Base-by-base conservation (phyloP, 2,329 filamentous ascomycete species). In the Nothopassalora personata region DNA sequence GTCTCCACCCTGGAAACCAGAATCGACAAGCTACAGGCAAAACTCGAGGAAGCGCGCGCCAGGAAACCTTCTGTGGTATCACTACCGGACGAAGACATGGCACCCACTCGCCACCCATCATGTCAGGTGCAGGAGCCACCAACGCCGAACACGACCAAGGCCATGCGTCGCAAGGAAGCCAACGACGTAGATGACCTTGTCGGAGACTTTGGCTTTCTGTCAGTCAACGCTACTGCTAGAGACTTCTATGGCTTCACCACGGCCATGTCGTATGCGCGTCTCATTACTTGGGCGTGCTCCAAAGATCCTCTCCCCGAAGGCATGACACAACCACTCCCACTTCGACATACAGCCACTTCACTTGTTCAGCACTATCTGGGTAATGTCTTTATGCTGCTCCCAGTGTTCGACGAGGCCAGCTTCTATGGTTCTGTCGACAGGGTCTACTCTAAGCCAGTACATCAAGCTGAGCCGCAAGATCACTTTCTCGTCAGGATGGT, bases 201-300 rank as follows among this genome's bases (percentile, higher is more conserved):
- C 23, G 95, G 92, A 0, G 92, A 96, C 70, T 96, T 97, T 79
- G 92, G 92, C 56, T 93, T 91, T 69, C 77, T 97, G 86, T 95
- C 93, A 5, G 90, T 99, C 70, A 96, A 96, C 77, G 92, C 94
- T 30, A 97, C 92, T 0, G 93, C 92, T 1, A 84, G 91, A 70
- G 94, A 97, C 73, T 97, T 97, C 70, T 91, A 96, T 72, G 88
- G 91, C 8, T 91, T 92, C 59, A 86, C 89, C 31, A 88, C 86
- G 60, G 91, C 90, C 68, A 95, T 96, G 83, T 96, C 91, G 0
- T 97, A 97, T 80, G 90, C 91, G 28, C 87, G 90, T 36, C 81
- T 97, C 19, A 88, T 97, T 27, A 77, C 96, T 30, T 90, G 90
- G n/a, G 89, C 93, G 5, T 86, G 90, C 39, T 84, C 84, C 9